Percentiles rank a stretch among this genome's conserved stretches.
Evolutionary conservation across 2,329 filamentous ascomycete genomes (phyloP).

Genomic region (Sporothrix curviconia): DNA sequence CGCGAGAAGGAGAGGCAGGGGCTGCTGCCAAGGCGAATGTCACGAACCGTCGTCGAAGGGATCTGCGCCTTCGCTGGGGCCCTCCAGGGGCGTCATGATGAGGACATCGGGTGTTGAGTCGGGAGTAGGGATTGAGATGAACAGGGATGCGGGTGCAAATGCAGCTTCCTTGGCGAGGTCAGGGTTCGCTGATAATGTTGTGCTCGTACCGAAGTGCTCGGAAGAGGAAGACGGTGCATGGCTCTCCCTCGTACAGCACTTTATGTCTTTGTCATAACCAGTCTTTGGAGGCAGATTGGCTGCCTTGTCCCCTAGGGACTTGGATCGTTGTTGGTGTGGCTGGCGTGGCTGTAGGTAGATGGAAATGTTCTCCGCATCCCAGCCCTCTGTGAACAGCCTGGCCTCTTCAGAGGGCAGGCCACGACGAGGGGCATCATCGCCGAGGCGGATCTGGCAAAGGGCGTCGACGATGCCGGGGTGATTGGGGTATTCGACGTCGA

Average conservation of each 20-base stretch:
- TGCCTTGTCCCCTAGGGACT: no score
- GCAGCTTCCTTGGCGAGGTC: no score
- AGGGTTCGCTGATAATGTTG: no score
- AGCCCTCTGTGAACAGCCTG: neutral
- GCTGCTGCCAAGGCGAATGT: neutral
- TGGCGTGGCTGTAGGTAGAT: neutral
- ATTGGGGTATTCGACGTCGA: neutral
- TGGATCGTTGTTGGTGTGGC: neutral
- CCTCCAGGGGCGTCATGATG: neutral
- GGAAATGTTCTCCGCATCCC: neutral
- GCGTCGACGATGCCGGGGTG: neutral
- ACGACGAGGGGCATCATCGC: neutral
- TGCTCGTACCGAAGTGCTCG: no score
- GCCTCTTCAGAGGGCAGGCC: neutral
- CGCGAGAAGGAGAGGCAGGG: neutral
- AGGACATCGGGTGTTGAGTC: neutral
- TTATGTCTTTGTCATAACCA: no score
- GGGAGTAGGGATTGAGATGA: no score
- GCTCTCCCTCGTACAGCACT: no score
- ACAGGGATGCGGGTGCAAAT: no score
- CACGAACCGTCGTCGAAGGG: neutral
- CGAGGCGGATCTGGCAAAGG: neutral
- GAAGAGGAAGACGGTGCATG: no score
- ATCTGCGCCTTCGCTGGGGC: neutral
- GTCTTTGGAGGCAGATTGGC: no score